These are phyloP conservation scores for Hortaea werneckii DNA, from an alignment of 2,329 filamentous ascomycete genomes.

Conservation along the genomic window DNA sequence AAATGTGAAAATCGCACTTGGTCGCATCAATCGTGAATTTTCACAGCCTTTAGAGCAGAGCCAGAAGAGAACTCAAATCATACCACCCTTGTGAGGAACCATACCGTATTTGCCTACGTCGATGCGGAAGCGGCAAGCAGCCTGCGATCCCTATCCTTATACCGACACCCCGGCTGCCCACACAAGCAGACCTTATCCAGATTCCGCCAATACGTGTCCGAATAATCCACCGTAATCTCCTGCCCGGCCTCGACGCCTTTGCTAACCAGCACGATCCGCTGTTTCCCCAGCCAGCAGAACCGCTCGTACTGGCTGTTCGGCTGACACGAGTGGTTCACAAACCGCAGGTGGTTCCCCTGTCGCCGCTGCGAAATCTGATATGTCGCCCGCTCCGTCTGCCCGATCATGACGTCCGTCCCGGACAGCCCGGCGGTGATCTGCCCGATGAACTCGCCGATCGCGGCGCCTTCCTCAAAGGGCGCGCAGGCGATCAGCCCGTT, in stretches of 20 bases:
- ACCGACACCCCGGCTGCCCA: slow-evolving; percentile 40
- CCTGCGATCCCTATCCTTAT: slow-evolving; percentile 14
- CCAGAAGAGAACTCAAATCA: too few relatives aligned
- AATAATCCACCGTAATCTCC: slow-evolving; percentile 51
- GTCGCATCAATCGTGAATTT: too few relatives aligned
- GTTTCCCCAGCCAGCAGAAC: slow-evolving; percentile 47
- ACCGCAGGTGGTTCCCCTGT: slow-evolving; percentile 48
- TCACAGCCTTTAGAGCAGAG: too few relatives aligned
- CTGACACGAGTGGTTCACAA: slow-evolving; percentile 50
- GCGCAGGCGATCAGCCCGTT: slow-evolving; percentile 42
- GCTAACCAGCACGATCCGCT: slow-evolving; percentile 46
- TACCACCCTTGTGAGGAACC: too few relatives aligned
- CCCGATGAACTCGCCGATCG: slow-evolving; percentile 48
- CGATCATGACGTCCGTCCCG: slow-evolving; percentile 45
- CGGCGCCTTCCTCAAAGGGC: slow-evolving; percentile 42
- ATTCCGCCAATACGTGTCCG: slow-evolving; percentile 44
- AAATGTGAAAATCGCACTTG: too few relatives aligned
- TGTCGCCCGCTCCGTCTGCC: slow-evolving; percentile 31
- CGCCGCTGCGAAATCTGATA: slow-evolving; percentile 51
- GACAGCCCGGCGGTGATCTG: slow-evolving; percentile 43
- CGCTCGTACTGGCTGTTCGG: slow-evolving; percentile 48
- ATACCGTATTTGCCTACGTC: background rate
- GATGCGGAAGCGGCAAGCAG: background rate
- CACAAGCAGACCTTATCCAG: slow-evolving; percentile 47
- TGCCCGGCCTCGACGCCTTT: slow-evolving; percentile 44